Percentiles rank a stretch among this genome's conserved stretches.
These are phyloP conservation scores for Tylopilus vinaceipallidus DNA, from an alignment of 768 basidiomycete species.

Conservation along the genomic window DNA sequence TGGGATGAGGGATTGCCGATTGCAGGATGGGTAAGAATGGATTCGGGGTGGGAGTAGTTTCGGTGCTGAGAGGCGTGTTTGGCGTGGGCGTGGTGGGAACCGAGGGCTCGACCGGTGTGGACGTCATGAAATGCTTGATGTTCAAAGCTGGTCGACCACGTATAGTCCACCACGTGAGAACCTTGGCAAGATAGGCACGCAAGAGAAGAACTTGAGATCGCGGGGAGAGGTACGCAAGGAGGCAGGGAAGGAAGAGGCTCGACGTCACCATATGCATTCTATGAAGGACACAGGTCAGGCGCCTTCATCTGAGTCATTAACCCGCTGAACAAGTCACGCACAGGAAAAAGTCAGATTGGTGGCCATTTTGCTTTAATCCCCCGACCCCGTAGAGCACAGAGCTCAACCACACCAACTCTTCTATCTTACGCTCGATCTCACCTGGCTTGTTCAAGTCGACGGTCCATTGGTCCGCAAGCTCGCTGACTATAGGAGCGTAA, in stretches of 20 bases:
- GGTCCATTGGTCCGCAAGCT: slow-evolving; percentile 41
- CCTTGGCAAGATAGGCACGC: slow-evolving; percentile 26
- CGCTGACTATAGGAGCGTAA: neutral
- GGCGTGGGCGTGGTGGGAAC: neutral
- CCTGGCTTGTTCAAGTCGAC: slow-evolving; percentile 34
- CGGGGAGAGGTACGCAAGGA: slow-evolving; percentile 16
- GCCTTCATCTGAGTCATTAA: neutral
- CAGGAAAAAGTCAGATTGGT: slow-evolving; percentile 46
- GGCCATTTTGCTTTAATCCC: slow-evolving; percentile 54
- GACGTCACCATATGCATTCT: slow-evolving; percentile 34
- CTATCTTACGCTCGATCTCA: slow-evolving; percentile 53
- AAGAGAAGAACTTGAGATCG: slow-evolving; percentile 26
- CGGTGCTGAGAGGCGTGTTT: slow-evolving; percentile 4
- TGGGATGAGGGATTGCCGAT: slow-evolving; percentile 34
- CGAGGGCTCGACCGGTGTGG: slow-evolving; percentile 22
- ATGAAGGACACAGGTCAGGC: neutral
- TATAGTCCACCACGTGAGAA: slow-evolving; percentile 29
- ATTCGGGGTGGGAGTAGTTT: slow-evolving; percentile 30
- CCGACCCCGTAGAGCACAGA: slow-evolving; percentile 55
- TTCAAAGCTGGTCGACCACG: slow-evolving; percentile 31
- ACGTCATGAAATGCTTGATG: slow-evolving; percentile 31
- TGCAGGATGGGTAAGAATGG: slow-evolving; percentile 41
- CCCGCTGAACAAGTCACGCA: slow-evolving; percentile 22
- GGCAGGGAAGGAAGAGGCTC: slow-evolving; percentile 27
- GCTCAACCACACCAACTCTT: slow-evolving; percentile 60